These are phyloP conservation scores for Lagerstroemia speciosa DNA, from an alignment of 345 rosid species.

Conservation along the genomic window DNA sequence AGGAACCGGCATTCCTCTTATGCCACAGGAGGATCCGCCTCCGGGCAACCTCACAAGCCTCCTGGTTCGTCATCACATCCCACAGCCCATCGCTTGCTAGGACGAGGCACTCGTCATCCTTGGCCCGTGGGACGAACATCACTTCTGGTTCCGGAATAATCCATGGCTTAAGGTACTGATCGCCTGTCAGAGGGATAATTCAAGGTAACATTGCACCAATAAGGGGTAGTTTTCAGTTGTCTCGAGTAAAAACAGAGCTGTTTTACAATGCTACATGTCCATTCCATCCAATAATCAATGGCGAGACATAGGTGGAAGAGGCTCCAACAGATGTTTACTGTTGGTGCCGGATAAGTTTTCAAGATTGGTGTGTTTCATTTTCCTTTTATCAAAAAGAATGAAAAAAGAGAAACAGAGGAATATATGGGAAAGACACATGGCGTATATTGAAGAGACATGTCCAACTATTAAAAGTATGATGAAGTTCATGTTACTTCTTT, in stretches of 20 bases:
- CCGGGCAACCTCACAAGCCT: slow-evolving; percentile 63
- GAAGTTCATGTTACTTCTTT: not conserved
- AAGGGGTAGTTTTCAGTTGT: not conserved
- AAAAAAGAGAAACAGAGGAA: no score
- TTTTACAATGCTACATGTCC: no score
- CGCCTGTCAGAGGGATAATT: slow-evolving; percentile 29
- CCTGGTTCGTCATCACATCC: slow-evolving; percentile 69
- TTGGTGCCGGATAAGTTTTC: no score
- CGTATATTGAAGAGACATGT: no score
- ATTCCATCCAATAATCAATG: no score
- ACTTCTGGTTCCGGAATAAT: slow-evolving; percentile 70
- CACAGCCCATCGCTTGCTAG: slow-evolving; percentile 69
- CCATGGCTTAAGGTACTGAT: slow-evolving; percentile 69
- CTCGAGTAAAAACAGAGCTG: not conserved
- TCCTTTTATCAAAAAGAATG: no score
- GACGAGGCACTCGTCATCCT: slow-evolving; percentile 64
- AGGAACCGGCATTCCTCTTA: slow-evolving; percentile 43
- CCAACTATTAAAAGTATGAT: not conserved
- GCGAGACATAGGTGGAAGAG: no score
- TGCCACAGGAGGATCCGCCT: slow-evolving; percentile 70
- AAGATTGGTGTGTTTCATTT: no score
- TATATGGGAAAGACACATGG: no score
- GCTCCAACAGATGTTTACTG: no score
- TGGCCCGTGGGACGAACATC: slow-evolving; percentile 45
- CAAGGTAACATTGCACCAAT: not conserved